Evolutionary conservation across 2,329 filamentous ascomycete genomes (phyloP).

Genomic region (Epicoccum sorghinum): DNA sequence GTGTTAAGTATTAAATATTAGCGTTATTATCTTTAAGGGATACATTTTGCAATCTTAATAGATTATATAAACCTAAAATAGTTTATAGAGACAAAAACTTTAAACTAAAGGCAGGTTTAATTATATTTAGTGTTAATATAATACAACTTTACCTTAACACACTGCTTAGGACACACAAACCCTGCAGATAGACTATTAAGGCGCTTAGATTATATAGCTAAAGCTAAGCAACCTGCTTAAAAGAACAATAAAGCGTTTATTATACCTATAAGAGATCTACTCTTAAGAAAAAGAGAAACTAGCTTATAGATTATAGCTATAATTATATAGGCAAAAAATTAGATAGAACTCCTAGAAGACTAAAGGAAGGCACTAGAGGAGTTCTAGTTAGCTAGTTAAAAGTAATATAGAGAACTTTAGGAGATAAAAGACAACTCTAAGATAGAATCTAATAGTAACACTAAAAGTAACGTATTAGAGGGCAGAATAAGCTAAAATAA

Average conservation of each 20-base stretch:
- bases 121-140: background rate
- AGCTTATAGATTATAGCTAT: background rate
- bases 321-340: background rate
- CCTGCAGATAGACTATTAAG: background rate
- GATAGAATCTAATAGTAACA: no score
- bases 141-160: background rate
- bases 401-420: no score
- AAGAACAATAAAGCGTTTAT: background rate
- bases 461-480: no score
- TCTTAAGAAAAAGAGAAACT: background rate
- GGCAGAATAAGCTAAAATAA: no score
- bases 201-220: background rate
- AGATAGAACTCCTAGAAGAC: background rate
- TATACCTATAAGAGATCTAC: background rate
- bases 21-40: background rate
- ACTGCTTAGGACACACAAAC: background rate
- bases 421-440: no score
- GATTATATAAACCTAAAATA: background rate
- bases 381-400: no score
- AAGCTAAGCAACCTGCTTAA: background rate
- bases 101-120: background rate
- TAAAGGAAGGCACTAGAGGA: no score
- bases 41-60: background rate
- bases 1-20: background rate
- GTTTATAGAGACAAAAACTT: background rate